Evolutionary conservation across 495 filamentous ascomycete genomes (phyloP).

Genomic region (Gamarada debralockiae): DNA sequence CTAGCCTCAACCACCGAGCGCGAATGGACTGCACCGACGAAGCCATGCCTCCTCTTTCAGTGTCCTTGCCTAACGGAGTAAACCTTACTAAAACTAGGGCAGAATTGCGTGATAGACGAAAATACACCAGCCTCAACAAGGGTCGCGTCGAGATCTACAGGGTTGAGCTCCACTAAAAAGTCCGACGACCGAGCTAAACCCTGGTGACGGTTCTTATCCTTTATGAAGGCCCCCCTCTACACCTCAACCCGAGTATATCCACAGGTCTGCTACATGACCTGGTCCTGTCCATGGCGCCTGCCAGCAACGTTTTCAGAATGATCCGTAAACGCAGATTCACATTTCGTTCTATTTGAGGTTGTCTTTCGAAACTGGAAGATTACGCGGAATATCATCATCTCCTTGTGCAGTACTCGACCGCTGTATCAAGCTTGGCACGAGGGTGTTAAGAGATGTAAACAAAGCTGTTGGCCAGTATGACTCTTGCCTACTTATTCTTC

Average conservation of each 20-base stretch:
- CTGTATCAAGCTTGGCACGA: conserved; percentile 5
- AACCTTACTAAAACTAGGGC: not conserved
- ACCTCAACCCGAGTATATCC: conserved; percentile 1
- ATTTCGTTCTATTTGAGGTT: conserved; percentile 22
- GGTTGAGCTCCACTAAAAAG: conserved; percentile 3
- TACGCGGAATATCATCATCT: conserved; percentile 8
- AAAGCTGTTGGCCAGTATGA: conserved; percentile 6
- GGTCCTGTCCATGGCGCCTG: conserved; percentile 14
- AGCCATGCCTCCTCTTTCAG: not conserved
- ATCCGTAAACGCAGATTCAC: conserved; percentile 27
- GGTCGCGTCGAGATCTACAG: conserved; percentile 12
- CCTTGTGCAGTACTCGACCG: not conserved
- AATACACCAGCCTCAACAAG: conserved; percentile 13
- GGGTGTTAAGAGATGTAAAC: conserved; percentile 5
- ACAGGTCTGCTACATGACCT: conserved; percentile 17
- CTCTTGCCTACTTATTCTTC: not conserved
- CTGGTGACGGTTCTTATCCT: not conserved
- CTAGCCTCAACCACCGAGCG: not conserved
- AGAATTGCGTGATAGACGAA: conserved; percentile 16
- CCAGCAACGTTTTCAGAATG: conserved; percentile 22
- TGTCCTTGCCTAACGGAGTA: too few species aligned
- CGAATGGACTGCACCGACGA: not conserved
- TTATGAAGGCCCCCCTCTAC: not conserved
- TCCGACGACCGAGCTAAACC: conserved; percentile 17
- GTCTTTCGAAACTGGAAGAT: conserved; percentile 11